These are phyloP conservation scores for Albugo laibachii DNA, from an alignment of 352 stramenopile genomes.

Conservation along the genomic window DNA sequence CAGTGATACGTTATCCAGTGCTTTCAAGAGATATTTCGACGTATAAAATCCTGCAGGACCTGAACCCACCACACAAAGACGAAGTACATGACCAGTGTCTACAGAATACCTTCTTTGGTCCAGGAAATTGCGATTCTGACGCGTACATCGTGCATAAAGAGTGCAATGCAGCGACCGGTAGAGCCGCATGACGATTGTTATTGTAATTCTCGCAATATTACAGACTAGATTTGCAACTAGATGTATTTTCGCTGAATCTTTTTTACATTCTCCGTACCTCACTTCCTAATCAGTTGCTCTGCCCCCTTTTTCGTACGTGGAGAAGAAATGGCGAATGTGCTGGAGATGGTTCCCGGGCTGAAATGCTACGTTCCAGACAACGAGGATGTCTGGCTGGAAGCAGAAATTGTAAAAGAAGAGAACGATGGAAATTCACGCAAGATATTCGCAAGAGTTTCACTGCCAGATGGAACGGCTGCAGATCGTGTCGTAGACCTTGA, in stretches of 20 bases:
- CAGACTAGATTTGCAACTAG: no score
- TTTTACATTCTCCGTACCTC: no score
- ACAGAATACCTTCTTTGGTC: not conserved
- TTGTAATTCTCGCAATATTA: no score
- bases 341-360: conserved; percentile 18
- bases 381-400: conserved; percentile 65
- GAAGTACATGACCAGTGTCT: conserved; percentile 8
- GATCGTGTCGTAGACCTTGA: conserved; percentile 53
- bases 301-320: no score
- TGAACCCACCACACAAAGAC: conserved; percentile 80
- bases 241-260: no score
- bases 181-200: no score
- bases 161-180: no score
- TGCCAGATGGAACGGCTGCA: conserved; percentile 19
- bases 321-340: not conserved
- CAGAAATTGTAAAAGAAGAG: conserved; percentile 50
- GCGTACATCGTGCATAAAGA: no score
- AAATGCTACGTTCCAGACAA: conserved; percentile 79
- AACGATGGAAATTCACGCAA: conserved; percentile 42
- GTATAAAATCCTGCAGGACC: conserved; percentile 86
- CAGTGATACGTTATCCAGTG: conserved; percentile 28
- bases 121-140: not conserved
- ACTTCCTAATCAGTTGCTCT: no score
- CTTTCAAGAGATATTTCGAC: conserved; percentile 89
- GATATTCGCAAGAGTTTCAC: conserved; percentile 39